Evolutionary conservation across 2,329 filamentous ascomycete genomes (phyloP).

Genomic region (Penicillium sp.): DNA sequence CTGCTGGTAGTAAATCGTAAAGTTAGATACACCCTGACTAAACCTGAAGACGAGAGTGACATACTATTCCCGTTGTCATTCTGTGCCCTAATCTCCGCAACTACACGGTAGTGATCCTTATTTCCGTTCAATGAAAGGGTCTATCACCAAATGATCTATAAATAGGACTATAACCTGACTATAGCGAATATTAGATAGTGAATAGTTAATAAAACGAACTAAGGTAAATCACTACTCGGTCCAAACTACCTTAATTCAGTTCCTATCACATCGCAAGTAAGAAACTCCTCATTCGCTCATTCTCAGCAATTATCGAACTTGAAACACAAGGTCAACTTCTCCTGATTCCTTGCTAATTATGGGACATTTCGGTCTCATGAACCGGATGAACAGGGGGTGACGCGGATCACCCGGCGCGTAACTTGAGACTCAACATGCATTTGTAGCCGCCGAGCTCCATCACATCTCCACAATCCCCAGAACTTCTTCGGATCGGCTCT

Average conservation of each 20-base stretch:
- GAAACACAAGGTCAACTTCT: background rate
- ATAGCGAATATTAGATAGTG: background rate
- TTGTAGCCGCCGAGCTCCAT: conserved; percentile 24
- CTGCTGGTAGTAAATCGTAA: background rate
- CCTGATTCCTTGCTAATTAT: conserved; percentile 21
- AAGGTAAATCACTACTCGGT: background rate
- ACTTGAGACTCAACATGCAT: conserved; percentile 16
- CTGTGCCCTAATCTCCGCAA: background rate
- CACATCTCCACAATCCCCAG: conserved; percentile 12
- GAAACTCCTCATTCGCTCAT: background rate
- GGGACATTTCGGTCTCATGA: conserved; percentile 15
- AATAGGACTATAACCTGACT: background rate
- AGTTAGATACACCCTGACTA: background rate
- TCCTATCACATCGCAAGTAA: background rate
- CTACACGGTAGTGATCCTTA: background rate
- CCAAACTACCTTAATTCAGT: background rate
- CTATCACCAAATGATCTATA: background rate
- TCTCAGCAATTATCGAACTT: background rate
- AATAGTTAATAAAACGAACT: background rate
- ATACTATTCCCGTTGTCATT: background rate
- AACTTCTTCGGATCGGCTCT: background rate
- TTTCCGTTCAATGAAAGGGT: background rate
- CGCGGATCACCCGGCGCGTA: conserved; percentile 20
- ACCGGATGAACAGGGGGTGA: conserved; percentile 9
- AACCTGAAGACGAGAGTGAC: background rate